These are phyloP conservation scores for Escovopsis sp. DNA, from an alignment of 2,329 filamentous ascomycete species.

Conservation along the genomic window DNA sequence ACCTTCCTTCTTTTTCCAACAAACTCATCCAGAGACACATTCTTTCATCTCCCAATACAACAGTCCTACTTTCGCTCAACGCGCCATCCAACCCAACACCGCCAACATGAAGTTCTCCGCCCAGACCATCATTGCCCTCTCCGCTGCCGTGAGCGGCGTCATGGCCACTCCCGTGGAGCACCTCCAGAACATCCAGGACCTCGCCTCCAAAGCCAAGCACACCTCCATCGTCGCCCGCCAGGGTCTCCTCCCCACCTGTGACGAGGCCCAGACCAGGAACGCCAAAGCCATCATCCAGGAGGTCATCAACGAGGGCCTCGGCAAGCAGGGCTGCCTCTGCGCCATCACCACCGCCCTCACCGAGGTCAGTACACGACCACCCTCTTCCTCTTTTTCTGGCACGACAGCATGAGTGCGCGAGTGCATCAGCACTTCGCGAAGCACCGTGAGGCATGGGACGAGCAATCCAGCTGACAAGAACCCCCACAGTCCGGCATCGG, in stretches of 20 bases:
- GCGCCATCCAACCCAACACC: background rate
- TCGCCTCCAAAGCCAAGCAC: background rate
- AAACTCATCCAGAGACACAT: too few relatives aligned
- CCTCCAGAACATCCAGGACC: background rate
- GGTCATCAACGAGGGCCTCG: constrained; percentile 6
- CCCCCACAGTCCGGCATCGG: constrained; percentile 7
- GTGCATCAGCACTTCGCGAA: too few relatives aligned
- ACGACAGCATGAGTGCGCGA: too few relatives aligned
- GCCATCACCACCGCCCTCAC: constrained; percentile 10
- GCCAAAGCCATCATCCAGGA: constrained; percentile 9
- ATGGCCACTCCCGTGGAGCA: background rate
- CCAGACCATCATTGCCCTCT: background rate
- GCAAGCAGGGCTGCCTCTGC: constrained; percentile 9
- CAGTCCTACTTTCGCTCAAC: too few relatives aligned
- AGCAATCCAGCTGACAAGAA: background rate
- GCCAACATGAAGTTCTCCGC: constrained; percentile 5
- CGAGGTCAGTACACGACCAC: constrained; percentile 6
- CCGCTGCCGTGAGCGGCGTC: background rate
- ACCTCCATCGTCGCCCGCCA: background rate
- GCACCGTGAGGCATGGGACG: background rate
- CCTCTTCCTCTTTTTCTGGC: background rate
- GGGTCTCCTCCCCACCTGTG: constrained; percentile 8
- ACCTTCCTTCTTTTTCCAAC: too few relatives aligned
- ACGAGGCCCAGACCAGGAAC: constrained; percentile 7
- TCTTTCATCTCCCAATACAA: background rate